Conservation (phyloP, 345 rosid genomes). For the Aquilaria malaccensis region DNA sequence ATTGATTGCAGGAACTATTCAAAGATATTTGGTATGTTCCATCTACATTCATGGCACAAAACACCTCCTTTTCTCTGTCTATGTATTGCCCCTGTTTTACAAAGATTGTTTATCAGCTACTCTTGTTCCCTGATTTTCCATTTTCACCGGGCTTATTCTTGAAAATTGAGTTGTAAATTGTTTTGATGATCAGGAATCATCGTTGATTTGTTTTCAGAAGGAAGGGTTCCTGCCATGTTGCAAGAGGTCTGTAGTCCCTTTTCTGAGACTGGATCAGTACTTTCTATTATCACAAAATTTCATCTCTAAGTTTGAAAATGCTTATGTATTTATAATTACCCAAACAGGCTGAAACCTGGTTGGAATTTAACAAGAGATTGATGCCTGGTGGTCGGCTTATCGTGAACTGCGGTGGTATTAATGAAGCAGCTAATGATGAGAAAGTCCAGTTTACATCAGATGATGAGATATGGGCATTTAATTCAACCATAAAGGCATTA, state of each 20-base stretch:
- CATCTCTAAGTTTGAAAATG: not conserved
- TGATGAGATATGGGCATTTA: constrained; percentile 37
- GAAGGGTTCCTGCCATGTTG: constrained; percentile 58
- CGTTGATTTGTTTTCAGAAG: constrained; percentile 65
- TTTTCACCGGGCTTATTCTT: too few species aligned
- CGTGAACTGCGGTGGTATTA: constrained; percentile 78
- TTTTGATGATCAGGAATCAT: constrained; percentile 42
- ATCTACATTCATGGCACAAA: too few species aligned
- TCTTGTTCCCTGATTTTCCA: too few species aligned
- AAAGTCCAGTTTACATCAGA: constrained; percentile 13
- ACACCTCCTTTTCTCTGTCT: too few species aligned
- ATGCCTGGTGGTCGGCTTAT: constrained; percentile 68
- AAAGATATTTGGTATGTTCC: too few species aligned
- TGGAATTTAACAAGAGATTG: constrained; percentile 47
- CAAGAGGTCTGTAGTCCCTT: constrained; percentile 42
- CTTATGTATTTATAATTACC: not conserved
- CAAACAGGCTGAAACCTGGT: constrained; percentile 58
- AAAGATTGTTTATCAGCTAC: too few species aligned
- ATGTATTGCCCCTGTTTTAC: too few species aligned
- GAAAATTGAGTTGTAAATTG: too few species aligned
- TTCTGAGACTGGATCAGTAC: not conserved
- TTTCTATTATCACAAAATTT: not conserved
- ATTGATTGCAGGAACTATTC: too few species aligned
- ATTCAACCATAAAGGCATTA: constrained; percentile 58
- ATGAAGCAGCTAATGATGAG: constrained; percentile 20